Evolutionary conservation across 805 yeast species (phyloP), one percentile per base, ranked within the genome.

Genomic region (Kodamaea fukazawae): DNA sequence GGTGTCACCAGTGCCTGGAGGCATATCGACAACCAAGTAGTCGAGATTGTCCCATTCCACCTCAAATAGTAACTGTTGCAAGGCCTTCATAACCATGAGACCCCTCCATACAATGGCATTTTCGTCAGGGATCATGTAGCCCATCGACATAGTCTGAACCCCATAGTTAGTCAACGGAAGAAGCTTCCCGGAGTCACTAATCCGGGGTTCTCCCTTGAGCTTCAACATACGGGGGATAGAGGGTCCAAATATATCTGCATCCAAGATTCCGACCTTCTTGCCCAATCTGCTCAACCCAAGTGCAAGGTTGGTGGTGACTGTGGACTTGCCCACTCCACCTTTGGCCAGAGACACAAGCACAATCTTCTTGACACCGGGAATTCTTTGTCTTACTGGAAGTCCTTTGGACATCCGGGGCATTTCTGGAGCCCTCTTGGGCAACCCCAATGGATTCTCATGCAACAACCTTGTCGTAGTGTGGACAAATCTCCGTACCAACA

Each of bases 1-100:
- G 0, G 86, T 81, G 55, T 87, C 96, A 13, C 96, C 96, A 0
- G 96, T 87, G 2, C 96, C 96, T 0, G 96, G 96, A 0, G 96
- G 96, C 85, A 87, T 75, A 51, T 87, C 96, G 8, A 87, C 66
- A 1, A 87, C 82, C 34, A 87, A 63, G 15, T 79, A 71, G 54
- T 87, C 95, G 32, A 86, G 55, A 4, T 58, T 54, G 18, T 69
- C 66, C 96, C 96, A 87, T 32, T 79, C 75, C 1, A 87, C 95
- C 40, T 87, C 95, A 50, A 83, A 87, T 7, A 87, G 55, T n/a
- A 87, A 68, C 53, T 87, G 96, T 50, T 87, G 88, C 16, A 87
- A 58, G 0, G 95, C 96, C 57, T 87, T 87, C 78, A 84, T 87
- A 14, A 87, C 90, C 79, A 87, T 79, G 30, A 86, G 61, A 0